phyloP scores from a whole-genome alignment of 352 stramenopile species.

The Blastocystis sp. region DNA sequence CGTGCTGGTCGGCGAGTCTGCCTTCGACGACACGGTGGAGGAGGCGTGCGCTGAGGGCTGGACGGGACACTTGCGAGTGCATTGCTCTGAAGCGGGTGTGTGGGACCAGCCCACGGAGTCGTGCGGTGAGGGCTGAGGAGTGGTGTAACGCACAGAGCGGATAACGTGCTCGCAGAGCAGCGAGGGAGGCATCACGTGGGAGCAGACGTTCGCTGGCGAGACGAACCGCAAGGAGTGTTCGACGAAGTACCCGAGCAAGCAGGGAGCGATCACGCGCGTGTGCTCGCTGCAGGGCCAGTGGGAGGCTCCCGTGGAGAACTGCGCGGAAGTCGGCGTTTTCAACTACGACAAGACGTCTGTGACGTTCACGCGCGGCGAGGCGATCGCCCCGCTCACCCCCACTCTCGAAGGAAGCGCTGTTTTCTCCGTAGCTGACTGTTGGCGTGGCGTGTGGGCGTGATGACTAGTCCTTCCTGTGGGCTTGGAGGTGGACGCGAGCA shows the following conservation, averaged over 20 bases:
- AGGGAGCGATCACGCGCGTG: slow-evolving; percentile 17
- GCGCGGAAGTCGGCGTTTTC: background rate
- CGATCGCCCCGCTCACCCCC: background rate
- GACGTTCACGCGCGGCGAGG: background rate
- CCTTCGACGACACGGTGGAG: background rate
- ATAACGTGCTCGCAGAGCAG: background rate
- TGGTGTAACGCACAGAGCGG: background rate
- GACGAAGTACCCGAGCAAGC: background rate
- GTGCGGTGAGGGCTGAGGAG: background rate
- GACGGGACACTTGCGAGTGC: slow-evolving; percentile 12
- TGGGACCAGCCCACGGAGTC: slow-evolving; percentile 18
- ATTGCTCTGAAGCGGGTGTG: slow-evolving; percentile 2
- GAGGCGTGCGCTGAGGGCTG: slow-evolving; percentile 6
- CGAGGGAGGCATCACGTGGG: background rate
- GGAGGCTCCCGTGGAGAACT: background rate
- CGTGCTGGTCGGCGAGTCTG: background rate
- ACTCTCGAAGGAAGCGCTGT: background rate
- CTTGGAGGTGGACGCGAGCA: slow-evolving; percentile 16
- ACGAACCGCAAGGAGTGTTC: background rate
- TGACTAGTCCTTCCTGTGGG: slow-evolving; percentile 2
- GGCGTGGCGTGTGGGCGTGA: background rate
- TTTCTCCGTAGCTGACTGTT: background rate
- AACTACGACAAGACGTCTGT: background rate
- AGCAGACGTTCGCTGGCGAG: background rate
- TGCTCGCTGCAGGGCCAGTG: slow-evolving; percentile 36